Evolutionary conservation across 768 basidiomycete species (phyloP).

Genomic region (Leucosporidium creatinivorum): DNA sequence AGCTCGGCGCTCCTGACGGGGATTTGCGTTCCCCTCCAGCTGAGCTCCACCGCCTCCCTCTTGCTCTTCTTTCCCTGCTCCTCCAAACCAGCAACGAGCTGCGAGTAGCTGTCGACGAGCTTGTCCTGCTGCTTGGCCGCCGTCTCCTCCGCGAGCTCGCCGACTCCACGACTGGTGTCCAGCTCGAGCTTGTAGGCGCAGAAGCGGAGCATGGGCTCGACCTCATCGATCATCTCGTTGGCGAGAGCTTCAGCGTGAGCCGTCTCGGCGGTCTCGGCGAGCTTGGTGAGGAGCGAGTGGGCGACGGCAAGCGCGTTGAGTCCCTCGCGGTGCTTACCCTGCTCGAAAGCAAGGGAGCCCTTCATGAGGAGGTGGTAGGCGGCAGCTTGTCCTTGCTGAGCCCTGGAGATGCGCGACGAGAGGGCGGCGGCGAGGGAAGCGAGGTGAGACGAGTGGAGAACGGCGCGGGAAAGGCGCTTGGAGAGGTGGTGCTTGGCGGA

Average conservation of each 20-base stretch:
- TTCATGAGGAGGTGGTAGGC: constrained; percentile 73
- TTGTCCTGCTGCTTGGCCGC: constrained; percentile 53
- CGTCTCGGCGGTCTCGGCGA: constrained; percentile 58
- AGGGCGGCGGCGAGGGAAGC: constrained; percentile 57
- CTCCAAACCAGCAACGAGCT: constrained; percentile 44
- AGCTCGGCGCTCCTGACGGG: constrained; percentile 85
- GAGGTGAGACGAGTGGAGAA: constrained; percentile 73
- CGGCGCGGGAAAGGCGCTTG: constrained; percentile 64
- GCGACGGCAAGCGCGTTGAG: constrained; percentile 73
- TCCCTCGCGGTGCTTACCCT: constrained; percentile 60
- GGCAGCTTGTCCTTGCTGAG: constrained; percentile 56
- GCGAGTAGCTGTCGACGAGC: constrained; percentile 59
- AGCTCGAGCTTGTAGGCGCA: constrained; percentile 66
- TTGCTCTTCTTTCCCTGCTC: constrained; percentile 31
- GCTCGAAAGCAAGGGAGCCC: constrained; percentile 72
- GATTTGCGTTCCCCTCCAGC: constrained; percentile 61
- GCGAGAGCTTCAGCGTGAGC: constrained; percentile 72
- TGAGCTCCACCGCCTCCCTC: constrained; percentile 45
- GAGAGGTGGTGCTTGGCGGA: constrained; percentile 66
- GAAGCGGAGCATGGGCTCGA: constrained; percentile 84
- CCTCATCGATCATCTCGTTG: constrained; percentile 70
- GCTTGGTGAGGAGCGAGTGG: constrained; percentile 60
- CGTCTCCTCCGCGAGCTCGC: constrained; percentile 49
- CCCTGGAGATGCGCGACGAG: constrained; percentile 46
- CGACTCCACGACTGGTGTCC: constrained; percentile 64